Base-by-base conservation (phyloP, 371 early-diverging fungal species). In the Lichtheimia hyalospora region DNA sequence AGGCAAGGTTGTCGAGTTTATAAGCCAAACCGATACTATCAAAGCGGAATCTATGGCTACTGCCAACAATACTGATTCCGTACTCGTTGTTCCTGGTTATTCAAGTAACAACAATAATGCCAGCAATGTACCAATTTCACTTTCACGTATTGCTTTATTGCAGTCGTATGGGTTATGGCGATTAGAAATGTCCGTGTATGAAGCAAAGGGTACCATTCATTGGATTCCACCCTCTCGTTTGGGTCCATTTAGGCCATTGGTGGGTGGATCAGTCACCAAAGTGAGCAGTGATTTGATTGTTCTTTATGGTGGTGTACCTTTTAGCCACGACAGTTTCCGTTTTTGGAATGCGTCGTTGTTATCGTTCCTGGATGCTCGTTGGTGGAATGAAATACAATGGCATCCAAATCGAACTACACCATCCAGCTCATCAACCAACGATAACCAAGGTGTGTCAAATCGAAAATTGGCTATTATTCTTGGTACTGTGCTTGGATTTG, bases 231-330 rank as follows among this genome's bases (percentile, higher is more conserved):
- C 40, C 13, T 46, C 57, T 5, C 28, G 20, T 18, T n/a, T 28
- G 10, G 54, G 53, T 8, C 46, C 58, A 2, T 63, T 58, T 34
- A 52, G 49, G 2, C 64, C 59, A 16, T 1, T 57, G 27, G 12
- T 10, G 40, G 64, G 58, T 8, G 54, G 52, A 27, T 57, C 64
- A 5, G 40, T 58, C 24, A 63, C 64, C 16, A 44, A 42, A 2
- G 46, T 63, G 1, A n/a, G 51, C 13, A 1, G 58, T 20, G 54
- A 58, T 54, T 25, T 58, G 6, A 21, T 63, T 34, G 54, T 63
- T 16, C 20, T 63, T n/a, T 63, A 63, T 25, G 64, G 64, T 16
- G 64, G 64, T 13, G 7, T 25, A 4, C 58, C 58, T 18, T 52
- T 63, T 41, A 54, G 49, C 20, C 53, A 57, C 23, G 54, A 53